These are phyloP conservation scores for Eucalyptus decipiens DNA, from an alignment of 345 rosid genomes.

Conservation along the genomic window DNA sequence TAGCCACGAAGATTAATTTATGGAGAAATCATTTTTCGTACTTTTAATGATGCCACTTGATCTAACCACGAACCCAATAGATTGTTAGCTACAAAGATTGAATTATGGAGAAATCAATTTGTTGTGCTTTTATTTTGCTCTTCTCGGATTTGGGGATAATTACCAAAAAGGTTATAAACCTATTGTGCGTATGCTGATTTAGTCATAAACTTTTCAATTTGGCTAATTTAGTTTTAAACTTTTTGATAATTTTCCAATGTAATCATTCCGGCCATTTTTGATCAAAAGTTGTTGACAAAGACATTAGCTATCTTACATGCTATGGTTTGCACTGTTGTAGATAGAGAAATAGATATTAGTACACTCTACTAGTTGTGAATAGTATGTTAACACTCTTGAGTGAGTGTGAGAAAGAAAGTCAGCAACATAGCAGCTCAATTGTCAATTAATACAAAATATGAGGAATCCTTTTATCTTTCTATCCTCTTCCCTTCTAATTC, in stretches of 20 bases:
- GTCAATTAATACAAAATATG: too few species aligned
- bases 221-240: too few species aligned
- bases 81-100: neutral
- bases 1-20: neutral
- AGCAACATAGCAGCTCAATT: too few species aligned
- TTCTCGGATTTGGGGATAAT: neutral
- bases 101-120: neutral
- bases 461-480: too few species aligned
- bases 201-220: neutral
- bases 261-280: neutral
- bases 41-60: neutral
- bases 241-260: too few species aligned
- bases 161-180: neutral
- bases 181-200: accelerated
- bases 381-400: too few species aligned
- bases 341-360: neutral
- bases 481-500: too few species aligned
- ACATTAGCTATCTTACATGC: neutral
- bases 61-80: neutral
- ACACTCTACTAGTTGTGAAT: too few species aligned
- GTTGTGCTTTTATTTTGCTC: neutral
- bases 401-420: too few species aligned
- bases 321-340: neutral
- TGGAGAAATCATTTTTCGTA: neutral
- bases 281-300: neutral